Conservation (phyloP, 2,329 filamentous ascomycete genomes). For the Aspergillus oerlinghausenensis region DNA sequence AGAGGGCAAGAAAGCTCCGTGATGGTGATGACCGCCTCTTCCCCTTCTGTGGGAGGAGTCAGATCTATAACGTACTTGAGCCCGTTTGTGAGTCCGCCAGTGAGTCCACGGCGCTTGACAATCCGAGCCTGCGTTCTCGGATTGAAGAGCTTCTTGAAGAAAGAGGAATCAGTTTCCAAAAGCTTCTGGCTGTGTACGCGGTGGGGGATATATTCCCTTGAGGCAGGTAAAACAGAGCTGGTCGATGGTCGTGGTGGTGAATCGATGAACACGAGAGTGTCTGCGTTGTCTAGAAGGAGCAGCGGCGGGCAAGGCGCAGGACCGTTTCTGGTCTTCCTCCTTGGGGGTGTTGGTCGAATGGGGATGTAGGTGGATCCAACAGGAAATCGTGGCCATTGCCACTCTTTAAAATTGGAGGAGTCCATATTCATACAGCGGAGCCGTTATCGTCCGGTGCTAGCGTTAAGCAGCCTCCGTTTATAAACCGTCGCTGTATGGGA, state of each 20-base stretch:
- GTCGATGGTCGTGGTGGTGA: conserved; percentile 19
- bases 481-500: background rate
- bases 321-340: background rate
- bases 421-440: background rate
- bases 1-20: conserved; percentile 56
- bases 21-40: conserved; percentile 57
- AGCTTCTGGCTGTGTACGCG: conserved; percentile 32
- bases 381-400: background rate
- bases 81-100: conserved; percentile 29
- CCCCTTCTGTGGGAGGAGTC: conserved; percentile 58
- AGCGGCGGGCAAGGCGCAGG: background rate
- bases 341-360: background rate
- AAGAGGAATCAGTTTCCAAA: conserved; percentile 24
- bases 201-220: conserved; percentile 23
- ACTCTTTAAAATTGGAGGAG: background rate
- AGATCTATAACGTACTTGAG: conserved; percentile 60
- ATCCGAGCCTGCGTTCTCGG: conserved; percentile 23
- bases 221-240: conserved; percentile 10
- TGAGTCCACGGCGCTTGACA: conserved; percentile 27
- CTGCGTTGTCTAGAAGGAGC: conserved; percentile 20
- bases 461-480: background rate
- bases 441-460: background rate
- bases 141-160: conserved; percentile 28
- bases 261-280: conserved; percentile 38
- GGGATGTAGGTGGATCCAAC: background rate